A percentile compares a stretch with the other conserved stretches of the same genome.
phyloP scores from a whole-genome alignment of 768 basidiomycete species.

The Pisolithus sp. region DNA sequence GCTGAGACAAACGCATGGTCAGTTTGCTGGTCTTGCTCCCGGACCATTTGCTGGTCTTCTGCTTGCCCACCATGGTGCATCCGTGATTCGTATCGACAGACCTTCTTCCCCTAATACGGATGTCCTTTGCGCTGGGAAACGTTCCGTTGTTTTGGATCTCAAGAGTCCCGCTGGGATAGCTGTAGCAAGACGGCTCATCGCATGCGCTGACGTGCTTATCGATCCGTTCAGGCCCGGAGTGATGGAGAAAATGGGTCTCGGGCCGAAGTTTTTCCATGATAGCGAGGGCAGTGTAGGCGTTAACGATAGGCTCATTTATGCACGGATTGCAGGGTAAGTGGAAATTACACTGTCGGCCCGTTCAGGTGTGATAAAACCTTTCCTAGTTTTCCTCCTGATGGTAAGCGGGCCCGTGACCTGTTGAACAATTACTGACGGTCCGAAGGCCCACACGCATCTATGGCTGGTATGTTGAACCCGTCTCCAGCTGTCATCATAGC shows the following conservation, averaged over 20 bases:
- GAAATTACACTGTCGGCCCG: neutral
- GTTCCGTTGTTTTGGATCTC: constrained; percentile 64
- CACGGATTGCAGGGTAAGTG: constrained; percentile 66
- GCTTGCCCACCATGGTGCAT: constrained; percentile 74
- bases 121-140: constrained; percentile 64
- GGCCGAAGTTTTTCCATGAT: constrained; percentile 68
- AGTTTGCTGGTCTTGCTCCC: constrained; percentile 82
- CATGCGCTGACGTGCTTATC: constrained; percentile 70
- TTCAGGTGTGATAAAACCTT: neutral
- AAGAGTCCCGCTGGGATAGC: constrained; percentile 55
- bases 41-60: constrained; percentile 75
- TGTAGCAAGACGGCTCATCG: constrained; percentile 51
- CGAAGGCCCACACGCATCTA: constrained; percentile 61
- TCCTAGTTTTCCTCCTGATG: constrained; percentile 55
- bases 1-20: neutral
- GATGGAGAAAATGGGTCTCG: constrained; percentile 69
- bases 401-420: constrained; percentile 25
- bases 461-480: constrained; percentile 53
- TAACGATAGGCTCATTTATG: constrained; percentile 64
- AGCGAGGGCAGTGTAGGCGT: constrained; percentile 35
- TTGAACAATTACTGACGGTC: constrained; percentile 11
- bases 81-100: constrained; percentile 68
- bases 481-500: neutral
- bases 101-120: constrained; percentile 42
- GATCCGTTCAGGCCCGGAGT: constrained; percentile 83